A percentile compares a stretch with the other conserved stretches of the same genome.
These are phyloP conservation scores for Fagopyrum homotropicum DNA, from an alignment of 148 eudicot genomes.

Conservation along the genomic window DNA sequence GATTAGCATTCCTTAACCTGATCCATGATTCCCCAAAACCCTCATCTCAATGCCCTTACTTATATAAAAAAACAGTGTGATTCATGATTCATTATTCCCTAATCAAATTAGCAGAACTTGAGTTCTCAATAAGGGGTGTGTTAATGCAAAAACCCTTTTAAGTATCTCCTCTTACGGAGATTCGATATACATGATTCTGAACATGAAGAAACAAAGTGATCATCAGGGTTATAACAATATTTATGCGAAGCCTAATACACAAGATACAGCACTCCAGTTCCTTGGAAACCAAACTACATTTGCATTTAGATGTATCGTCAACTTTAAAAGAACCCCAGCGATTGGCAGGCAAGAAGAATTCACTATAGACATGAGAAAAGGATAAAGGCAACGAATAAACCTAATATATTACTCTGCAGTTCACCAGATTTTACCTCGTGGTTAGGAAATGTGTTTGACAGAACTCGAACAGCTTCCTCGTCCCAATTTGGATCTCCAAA, in stretches of 20 bases:
- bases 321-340: neutral
- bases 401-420: neutral
- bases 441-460: slow-evolving; percentile 56
- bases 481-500: slow-evolving; percentile 95
- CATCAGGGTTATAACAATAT: neutral
- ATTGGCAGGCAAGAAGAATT: neutral
- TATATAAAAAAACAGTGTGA: too few relatives aligned
- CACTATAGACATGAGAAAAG: slow-evolving; percentile 5
- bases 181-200: neutral
- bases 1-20: neutral
- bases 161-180: too few relatives aligned
- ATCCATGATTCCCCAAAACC: neutral
- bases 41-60: neutral
- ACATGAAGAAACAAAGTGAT: neutral
- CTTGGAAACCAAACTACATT: too few relatives aligned
- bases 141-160: too few relatives aligned
- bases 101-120: too few relatives aligned
- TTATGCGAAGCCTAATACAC: too few relatives aligned
- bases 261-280: too few relatives aligned
- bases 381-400: neutral
- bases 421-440: slow-evolving; percentile 39
- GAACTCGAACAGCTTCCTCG: slow-evolving; percentile 70
- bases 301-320: too few relatives aligned
- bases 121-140: too few relatives aligned
- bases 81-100: too few relatives aligned